Evolutionary conservation across 108 stramenopile species (phyloP), one percentile per base, ranked within the genome.

Genomic region (Seminavis robusta): DNA sequence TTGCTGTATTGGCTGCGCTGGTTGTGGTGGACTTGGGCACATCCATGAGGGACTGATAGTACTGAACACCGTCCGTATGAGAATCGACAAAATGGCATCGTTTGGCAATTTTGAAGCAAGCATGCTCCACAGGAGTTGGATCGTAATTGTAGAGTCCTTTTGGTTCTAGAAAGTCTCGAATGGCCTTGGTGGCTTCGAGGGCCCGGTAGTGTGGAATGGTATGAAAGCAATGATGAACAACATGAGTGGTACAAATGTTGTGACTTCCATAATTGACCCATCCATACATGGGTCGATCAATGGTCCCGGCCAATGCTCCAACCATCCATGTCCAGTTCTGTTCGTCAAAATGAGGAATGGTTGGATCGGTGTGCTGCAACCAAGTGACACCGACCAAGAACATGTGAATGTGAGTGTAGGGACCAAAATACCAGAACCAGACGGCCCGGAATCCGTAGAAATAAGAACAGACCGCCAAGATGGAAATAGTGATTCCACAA

Each of bases 141-240:
- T n/a, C n/a, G n/a, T n/a, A n/a, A n/a, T n/a, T n/a, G n/a, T n/a
- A n/a, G n/a, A 78, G 55, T 24, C 72, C 68, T 40, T 61, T 71
- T 1, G 76, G 78, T 51, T 65, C 74, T 33, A 76, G 37, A 51
- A 47, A 67, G 3, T 47, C 72, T 69, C 77, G 78, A 52, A 94
- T 79, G 61, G 79, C 76, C 43, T 72, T 69, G 3, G 88, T 94
- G 28, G 93, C 93, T 27, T 88, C 80, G 48, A 83, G 77, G 17
- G 90, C 90, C 57, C 92, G 83, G 78, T 92, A 94, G 57, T 82
- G 89, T 9, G 93, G 93, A 82, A 94, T 88, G 66, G 88, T 82
- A 55, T 78, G 77, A 60, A 90, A 92, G 17, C 92, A 46, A 53
- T 94, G 93, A 60, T 94, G 93, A 33, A 79, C 83, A 27, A 94